Base-by-base conservation (phyloP, 148 eudicot species). In the Heliamphora exappendiculata region DNA sequence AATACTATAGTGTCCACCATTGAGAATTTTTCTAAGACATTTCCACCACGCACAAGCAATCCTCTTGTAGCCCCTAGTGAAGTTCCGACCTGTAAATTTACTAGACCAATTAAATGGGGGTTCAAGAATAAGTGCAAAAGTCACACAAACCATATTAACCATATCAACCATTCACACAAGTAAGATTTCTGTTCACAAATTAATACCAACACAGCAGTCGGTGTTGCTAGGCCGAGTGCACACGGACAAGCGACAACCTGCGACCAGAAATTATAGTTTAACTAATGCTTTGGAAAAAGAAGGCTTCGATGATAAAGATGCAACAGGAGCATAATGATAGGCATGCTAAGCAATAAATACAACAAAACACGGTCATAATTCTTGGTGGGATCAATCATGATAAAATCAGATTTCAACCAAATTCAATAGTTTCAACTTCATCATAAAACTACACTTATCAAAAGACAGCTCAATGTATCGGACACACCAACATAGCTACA, bases 221-320 rank as follows among this genome's bases (percentile, higher is more conserved):
- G 99, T 66, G 99, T 96, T 71, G 99, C 99, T 72, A 96, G 89
- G 67, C 99, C 99, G 70, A 96, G 93, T 68, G 99, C 99, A 85
- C 99, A 96, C 1, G 99, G 99, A 85, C 99, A 96, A 64, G 99
- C 98, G 57, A 96, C 88, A 78, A 96, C 90, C 90, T 88, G 85
- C 67, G 79, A 42, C 6, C 65, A 70, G 41, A 74, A 75, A 69
- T 22, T 28, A 76, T 24, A 64, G 50, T 55, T 74, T 51, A 65
- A 36, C 34, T 53, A 68, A 68, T 63, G 7, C 55, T 53, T 20
- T 0, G 29, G 7, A 54, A 71, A 64, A 63, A 14, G 37, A 2
- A 17, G 41, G 54, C 29, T 13, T 41, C 53, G 34, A 5, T 60
- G 60, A 50, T 8, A 26, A 53, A 31, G 47, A 24, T 8, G 17